Percentiles rank a stretch among this genome's conserved stretches.
Conservation (phyloP, 164 flowering plant species). For the Paratinospora sagittata region DNA sequence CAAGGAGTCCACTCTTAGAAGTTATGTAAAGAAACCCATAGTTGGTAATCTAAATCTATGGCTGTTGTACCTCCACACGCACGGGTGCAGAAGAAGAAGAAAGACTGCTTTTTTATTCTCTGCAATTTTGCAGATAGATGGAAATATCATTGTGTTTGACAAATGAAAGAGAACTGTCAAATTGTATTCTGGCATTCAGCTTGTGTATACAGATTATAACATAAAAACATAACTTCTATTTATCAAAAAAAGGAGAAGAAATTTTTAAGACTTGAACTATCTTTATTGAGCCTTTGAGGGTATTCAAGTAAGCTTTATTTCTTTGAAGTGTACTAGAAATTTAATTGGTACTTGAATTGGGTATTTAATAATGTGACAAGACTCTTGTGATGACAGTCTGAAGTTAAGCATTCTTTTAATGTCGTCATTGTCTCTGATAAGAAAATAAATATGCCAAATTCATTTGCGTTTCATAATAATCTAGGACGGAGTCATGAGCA, state of each 20-base stretch:
- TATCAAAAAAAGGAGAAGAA: not conserved
- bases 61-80: not conserved
- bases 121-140: not conserved
- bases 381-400: not conserved
- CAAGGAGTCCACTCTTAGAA: not conserved
- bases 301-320: not conserved
- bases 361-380: not conserved
- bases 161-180: not conserved
- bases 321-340: not conserved
- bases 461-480: too few species aligned
- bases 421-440: too few species aligned
- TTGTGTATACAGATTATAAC: not conserved
- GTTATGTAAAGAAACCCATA: not conserved
- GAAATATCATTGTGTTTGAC: not conserved
- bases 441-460: too few species aligned
- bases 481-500: too few species aligned
- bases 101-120: not conserved
- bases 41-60: not conserved
- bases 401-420: not conserved
- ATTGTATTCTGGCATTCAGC: not conserved
- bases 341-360: not conserved
- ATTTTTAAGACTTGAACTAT: not conserved
- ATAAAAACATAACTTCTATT: not conserved
- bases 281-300: not conserved
- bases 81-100: too few species aligned